Conservation (phyloP, 2,329 filamentous ascomycete species). For the Cladorrhinum sp. region DNA sequence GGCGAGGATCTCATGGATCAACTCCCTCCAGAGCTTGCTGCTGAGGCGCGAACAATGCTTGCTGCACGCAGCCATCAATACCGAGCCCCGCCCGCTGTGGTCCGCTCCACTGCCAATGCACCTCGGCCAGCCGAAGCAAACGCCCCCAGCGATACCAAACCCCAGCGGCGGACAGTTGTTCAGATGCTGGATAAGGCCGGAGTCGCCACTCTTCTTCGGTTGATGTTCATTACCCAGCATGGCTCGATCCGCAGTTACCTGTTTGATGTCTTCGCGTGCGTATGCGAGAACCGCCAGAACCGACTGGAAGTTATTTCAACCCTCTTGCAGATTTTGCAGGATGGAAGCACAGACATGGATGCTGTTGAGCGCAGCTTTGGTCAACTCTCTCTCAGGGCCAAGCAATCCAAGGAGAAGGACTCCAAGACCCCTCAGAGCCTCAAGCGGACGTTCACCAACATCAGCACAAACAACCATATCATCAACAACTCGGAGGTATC, state of each 20-base stretch:
- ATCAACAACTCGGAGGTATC: conserved; percentile 80
- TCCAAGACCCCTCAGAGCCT: conserved; percentile 75
- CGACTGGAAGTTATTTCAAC: conserved; percentile 91
- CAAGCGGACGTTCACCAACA: conserved; percentile 69
- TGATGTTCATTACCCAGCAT: conserved; percentile 96
- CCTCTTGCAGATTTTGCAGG: conserved; percentile 87
- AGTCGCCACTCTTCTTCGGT: conserved; percentile 89
- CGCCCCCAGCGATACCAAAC: conserved; percentile 52
- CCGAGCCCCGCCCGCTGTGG: conserved; percentile 26
- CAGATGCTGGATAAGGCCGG: conserved; percentile 97
- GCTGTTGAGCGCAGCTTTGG: conserved; percentile 95
- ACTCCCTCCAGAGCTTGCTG: conserved; percentile 79
- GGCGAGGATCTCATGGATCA: conserved; percentile 82
- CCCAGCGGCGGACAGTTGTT: conserved; percentile 75
- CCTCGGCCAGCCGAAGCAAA: conserved; percentile 29
- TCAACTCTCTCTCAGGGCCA: conserved; percentile 86
- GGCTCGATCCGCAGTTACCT: conserved; percentile 80
- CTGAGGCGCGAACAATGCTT: conserved; percentile 72
- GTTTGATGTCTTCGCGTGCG: conserved; percentile 82
- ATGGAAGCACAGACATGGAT: conserved; percentile 88
- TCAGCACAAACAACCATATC: conserved; percentile 40
- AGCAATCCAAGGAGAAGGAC: conserved; percentile 67
- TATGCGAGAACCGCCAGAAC: conserved; percentile 96
- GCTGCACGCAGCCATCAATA: conserved; percentile 37
- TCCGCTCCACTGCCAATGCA: conserved; percentile 16